A percentile compares a stretch with the other conserved stretches of the same genome.
These are phyloP conservation scores for Selaginella tamariscina DNA, from an alignment of 75 land plant species.

Conservation along the genomic window DNA sequence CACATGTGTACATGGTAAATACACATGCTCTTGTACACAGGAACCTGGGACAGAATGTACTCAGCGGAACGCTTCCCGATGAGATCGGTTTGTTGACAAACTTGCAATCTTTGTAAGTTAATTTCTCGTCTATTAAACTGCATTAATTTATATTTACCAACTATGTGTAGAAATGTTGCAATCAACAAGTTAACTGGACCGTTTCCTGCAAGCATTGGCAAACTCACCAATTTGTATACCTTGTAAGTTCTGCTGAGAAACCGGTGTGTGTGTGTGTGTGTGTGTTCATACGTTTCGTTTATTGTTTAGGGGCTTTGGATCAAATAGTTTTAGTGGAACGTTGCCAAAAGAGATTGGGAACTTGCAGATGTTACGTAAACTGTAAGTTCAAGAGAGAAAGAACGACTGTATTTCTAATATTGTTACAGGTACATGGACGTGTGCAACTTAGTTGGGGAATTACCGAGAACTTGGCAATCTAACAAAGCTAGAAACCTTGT, in stretches of 20 bases:
- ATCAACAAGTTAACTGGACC: slow-evolving; percentile 9
- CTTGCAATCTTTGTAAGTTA: slow-evolving; percentile 8
- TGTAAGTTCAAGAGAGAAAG: slow-evolving; percentile 2
- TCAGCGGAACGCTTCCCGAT: neutral
- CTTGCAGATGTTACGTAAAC: neutral
- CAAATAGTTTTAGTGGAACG: slow-evolving; percentile 6
- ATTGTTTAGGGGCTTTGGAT: neutral
- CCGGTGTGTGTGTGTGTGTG: neutral
- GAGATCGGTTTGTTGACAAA: neutral
- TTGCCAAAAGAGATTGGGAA: slow-evolving; percentile 10
- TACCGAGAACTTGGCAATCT: slow-evolving; percentile 11
- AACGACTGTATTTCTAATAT: neutral
- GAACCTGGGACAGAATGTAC: slow-evolving; percentile 12
- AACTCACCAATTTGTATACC: neutral
- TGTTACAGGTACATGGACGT: slow-evolving; percentile 10
- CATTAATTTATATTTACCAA: neutral
- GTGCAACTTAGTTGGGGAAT: slow-evolving; percentile 2
- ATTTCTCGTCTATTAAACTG: neutral
- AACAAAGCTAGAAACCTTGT: slow-evolving; percentile 2
- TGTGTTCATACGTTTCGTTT: neutral
- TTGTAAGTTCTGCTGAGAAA: slow-evolving; percentile 5
- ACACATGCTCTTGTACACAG: neutral
- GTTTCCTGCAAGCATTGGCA: neutral
- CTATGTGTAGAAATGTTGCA: neutral
- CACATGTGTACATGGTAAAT: too few relatives aligned